Base-by-base conservation (phyloP, 2,329 filamentous ascomycete species). In the Pseudohalonectria lignicola region DNA sequence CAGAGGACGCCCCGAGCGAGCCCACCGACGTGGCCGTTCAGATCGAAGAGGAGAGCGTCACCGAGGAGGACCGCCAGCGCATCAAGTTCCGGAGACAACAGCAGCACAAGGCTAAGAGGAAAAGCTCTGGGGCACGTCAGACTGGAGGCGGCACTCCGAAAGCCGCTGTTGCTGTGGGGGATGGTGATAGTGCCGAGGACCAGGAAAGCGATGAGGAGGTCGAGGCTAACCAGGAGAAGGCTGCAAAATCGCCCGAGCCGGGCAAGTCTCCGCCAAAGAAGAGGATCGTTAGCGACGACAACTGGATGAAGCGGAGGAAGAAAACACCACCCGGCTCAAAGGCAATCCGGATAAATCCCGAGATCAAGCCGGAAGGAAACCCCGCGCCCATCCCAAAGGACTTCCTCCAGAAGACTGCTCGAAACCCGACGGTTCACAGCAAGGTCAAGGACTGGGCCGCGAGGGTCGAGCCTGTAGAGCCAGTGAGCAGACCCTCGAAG, bases 261-360 rank as follows among this genome's bases (percentile, higher is more conserved):
- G 53, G 64, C 60, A 53, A 76, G 37, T 58, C 67, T 36, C 76
- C 85, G 33, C 90, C 90, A 13, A 87, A 86, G 62, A 95, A 94
- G 68, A 77, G 88, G 45, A 86, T 96, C 39, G 77, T 95, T 43
- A 95, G 88, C 55, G 90, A 96, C 61, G 82, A 84, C 39, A 85
- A 94, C 61, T 96, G 90, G 84, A 76, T 76, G 60, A 79, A 77
- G 52, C 49, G 51, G 42, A 57, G 61, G 56, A 73, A 67, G 42
- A 71, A 67, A 43, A 69, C 55, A 11, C 57, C 63, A 2, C 61
- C 62, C 2, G 57, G 59, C 41, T 45, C 43, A 21, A 33, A n/a
- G 37, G 37, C 40, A 12, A 42, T 29, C 37, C 49, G 53, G 15
- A 55, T 52, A 5, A 55, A 57, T 30, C 53, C 59, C 5, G 45